A percentile compares a stretch with the other conserved stretches of the same genome.
These are phyloP conservation scores for Diaporthe caulivora DNA, from an alignment of 2,329 filamentous ascomycete genomes.

Conservation along the genomic window DNA sequence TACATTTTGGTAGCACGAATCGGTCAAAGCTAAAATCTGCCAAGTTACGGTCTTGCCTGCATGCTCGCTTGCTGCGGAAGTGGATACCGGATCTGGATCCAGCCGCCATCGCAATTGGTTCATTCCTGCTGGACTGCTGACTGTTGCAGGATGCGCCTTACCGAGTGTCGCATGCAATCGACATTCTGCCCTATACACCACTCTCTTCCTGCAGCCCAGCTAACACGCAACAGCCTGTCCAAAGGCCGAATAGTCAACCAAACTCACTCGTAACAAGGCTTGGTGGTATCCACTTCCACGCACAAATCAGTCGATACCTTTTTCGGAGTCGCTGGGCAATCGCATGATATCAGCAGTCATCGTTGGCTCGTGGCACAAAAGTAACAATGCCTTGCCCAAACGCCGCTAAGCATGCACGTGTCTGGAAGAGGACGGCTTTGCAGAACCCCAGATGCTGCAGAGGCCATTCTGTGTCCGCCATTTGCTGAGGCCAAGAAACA, in stretches of 20 bases:
- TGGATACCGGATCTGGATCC: slow-evolving; percentile 15
- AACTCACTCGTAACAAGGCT: not conserved
- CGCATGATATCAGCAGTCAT: slow-evolving; percentile 12
- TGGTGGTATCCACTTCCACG: slow-evolving; percentile 1
- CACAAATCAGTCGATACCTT: slow-evolving; percentile 8
- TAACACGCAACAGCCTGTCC: not conserved
- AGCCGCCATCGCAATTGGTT: slow-evolving; percentile 9
- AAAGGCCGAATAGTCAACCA: not conserved
- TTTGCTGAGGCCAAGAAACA: not conserved
- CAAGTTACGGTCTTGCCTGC: slow-evolving; percentile 4
- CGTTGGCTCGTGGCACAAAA: slow-evolving; percentile 10
- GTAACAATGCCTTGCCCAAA: slow-evolving; percentile 12
- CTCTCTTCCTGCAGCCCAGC: slow-evolving; percentile 6
- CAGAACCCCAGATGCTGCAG: not conserved
- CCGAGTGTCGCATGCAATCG: slow-evolving; percentile 17
- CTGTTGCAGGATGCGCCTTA: slow-evolving; percentile 29
- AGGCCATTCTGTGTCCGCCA: not conserved
- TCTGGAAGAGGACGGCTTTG: slow-evolving; percentile 6
- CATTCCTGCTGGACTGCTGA: slow-evolving; percentile 20
- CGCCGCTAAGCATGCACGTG: slow-evolving; percentile 18
- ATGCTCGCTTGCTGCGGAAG: slow-evolving; percentile 12
- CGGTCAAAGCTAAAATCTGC: slow-evolving; percentile 6
- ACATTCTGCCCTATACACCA: slow-evolving; percentile 15
- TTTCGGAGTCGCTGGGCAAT: slow-evolving; percentile 7
- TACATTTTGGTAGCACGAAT: slow-evolving; percentile 19